A percentile compares a stretch with the other conserved stretches of the same genome.
Conservation (phyloP, 2,329 filamentous ascomycete genomes). For the Trichoderma sp. region DNA sequence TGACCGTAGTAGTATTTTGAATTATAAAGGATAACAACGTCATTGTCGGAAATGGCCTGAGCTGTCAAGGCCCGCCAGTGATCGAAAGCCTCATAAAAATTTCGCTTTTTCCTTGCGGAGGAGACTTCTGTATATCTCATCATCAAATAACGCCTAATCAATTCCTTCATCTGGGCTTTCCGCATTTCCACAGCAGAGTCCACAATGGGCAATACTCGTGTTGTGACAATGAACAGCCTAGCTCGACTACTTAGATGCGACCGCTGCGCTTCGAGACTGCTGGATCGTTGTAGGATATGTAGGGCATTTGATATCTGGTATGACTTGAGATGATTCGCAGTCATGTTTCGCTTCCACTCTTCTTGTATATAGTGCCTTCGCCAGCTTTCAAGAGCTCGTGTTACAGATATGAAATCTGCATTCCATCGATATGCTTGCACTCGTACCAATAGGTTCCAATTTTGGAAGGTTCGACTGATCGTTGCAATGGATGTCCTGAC, state of each 20-base stretch:
- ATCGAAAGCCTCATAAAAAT: conserved; percentile 36
- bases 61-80: conserved; percentile 32
- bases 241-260: conserved; percentile 30
- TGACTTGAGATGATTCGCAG: background rate
- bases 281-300: conserved; percentile 21
- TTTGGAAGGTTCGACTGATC: conserved; percentile 28
- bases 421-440: conserved; percentile 38
- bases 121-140: conserved; percentile 39
- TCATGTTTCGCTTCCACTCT: conserved; percentile 26
- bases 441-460: conserved; percentile 39
- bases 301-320: conserved; percentile 25
- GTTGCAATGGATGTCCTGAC: conserved; percentile 27
- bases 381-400: conserved; percentile 35
- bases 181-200: conserved; percentile 30
- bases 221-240: conserved; percentile 36
- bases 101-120: conserved; percentile 35
- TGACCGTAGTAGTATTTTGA: conserved; percentile 21
- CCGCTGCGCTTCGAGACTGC: conserved; percentile 25
- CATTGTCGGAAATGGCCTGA: conserved; percentile 22
- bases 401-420: conserved; percentile 35
- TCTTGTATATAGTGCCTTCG: conserved; percentile 27
- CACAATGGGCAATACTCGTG: conserved; percentile 32
- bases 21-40: conserved; percentile 25
- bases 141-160: conserved; percentile 38
- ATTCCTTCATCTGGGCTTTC: conserved; percentile 31